Evolutionary conservation across 495 filamentous ascomycete genomes (phyloP), one percentile per base, ranked within the genome.

Genomic region (Parachaetomium inaequale): DNA sequence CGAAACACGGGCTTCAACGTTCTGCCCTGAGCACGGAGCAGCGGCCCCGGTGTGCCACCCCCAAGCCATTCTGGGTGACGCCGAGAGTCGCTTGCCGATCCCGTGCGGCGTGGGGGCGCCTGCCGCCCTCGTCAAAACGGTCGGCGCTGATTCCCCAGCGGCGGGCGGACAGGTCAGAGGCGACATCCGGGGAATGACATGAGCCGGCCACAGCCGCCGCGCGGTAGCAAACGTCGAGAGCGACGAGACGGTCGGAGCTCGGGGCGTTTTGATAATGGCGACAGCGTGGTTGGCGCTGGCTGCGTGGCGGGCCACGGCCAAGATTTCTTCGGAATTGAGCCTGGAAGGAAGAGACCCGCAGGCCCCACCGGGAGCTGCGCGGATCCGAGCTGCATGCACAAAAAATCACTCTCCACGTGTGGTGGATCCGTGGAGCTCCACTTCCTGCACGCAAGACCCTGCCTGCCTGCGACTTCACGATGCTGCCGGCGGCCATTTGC

Each of bases 361-460:
- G n/a, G 15, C 42, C 38, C 42, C 17, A 19, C 32, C 19, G 26
- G 38, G 49, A 40, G 32, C 31, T 55, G 59, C 40, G 40, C 51
- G 59, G 58, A 60, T 52, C 58, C 58, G 49, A 58, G 43, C 31
- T 34, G 11, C 14, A n/a, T 58, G 55, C 43, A 51, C 47, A 36
- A n/a, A 60, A 55, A 61, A 55, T 62, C 28, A 36, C 59, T 55
- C 59, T 55, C 59, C 59, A 55, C 58, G 38, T 53, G 58, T 34
- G 58, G 58, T 61, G 58, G 49, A 34, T 34, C 50, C 31, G 26
- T 45, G 49, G 36, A 36, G 42, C 36, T 15, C 36, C 36, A 38
- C 47, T 29, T 23, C n/a, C 23, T 49, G 36, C 36, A 40, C 14
- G 17, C 12, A 40, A 46, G 17, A 59, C 58, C 58, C 58, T 60